Evolutionary conservation across 176 grass and related monocot species (phyloP).

Genomic region (Triticum monococcum): DNA sequence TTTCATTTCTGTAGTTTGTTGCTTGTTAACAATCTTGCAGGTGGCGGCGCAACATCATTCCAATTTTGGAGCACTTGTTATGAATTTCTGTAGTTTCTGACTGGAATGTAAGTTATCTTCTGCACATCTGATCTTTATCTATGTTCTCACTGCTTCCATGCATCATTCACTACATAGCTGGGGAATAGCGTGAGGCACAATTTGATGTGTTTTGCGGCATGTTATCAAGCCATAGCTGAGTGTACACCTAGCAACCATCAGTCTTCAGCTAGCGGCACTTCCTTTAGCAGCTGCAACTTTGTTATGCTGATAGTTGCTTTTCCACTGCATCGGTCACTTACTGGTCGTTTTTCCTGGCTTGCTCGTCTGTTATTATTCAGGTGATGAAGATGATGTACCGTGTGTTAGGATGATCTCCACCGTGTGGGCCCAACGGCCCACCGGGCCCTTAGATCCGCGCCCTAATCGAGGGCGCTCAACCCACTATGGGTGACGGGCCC

Average conservation of each 20-base stretch:
- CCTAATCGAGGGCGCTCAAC: no score
- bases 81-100: conserved; percentile 30
- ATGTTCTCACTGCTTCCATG: background rate
- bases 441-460: no score
- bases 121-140: background rate
- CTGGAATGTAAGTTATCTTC: conserved; percentile 67
- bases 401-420: no score
- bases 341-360: background rate
- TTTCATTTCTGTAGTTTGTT: background rate
- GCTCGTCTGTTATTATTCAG: conserved; percentile 27
- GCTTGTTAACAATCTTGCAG: conserved; percentile 42
- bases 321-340: background rate
- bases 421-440: no score
- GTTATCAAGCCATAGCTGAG: background rate
- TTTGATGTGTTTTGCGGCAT: background rate
- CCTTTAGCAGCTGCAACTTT: background rate
- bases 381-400: conserved; percentile 88
- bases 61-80: background rate
- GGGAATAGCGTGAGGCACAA: background rate
- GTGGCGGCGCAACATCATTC: conserved; percentile 74
- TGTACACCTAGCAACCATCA: background rate
- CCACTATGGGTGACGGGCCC: no score
- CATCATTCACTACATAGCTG: background rate
- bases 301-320: background rate
- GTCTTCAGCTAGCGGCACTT: background rate